These are phyloP conservation scores for Geoglossum glabrum DNA, from an alignment of 495 filamentous ascomycete genomes.

Conservation along the genomic window DNA sequence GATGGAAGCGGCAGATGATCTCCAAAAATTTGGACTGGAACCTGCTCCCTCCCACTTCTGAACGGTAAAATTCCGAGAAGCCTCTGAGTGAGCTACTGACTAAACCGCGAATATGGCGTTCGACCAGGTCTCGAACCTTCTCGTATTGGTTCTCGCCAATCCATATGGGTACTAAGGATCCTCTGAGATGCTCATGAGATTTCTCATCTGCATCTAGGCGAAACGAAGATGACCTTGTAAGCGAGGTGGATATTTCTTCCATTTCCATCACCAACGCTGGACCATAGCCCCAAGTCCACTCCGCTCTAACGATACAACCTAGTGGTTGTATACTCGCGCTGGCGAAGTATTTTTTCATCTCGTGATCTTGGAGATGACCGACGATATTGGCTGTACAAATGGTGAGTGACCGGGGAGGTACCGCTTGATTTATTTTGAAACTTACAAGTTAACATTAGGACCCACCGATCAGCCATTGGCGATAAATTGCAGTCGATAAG, in stretches of 20 bases:
- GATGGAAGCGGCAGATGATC: neutral
- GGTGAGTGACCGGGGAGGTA: neutral
- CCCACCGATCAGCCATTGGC: neutral
- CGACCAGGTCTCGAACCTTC: neutral
- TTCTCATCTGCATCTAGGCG: neutral
- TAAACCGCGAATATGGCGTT: neutral
- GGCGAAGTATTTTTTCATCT: neutral
- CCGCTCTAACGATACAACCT: neutral
- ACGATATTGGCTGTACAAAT: neutral
- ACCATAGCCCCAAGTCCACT: neutral
- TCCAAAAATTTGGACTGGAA: neutral
- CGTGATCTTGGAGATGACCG: neutral
- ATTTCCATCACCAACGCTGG: neutral
- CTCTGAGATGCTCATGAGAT: neutral
- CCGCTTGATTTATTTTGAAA: neutral
- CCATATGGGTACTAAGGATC: neutral
- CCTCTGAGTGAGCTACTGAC: neutral
- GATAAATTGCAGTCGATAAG: neutral
- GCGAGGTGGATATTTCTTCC: neutral
- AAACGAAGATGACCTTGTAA: neutral
- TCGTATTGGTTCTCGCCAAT: neutral
- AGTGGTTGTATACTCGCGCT: neutral
- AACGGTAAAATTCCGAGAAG: neutral
- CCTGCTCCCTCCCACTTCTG: neutral
- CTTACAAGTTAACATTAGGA: neutral